Evolutionary conservation across 2,329 filamentous ascomycete species (phyloP).

Genomic region (Cercospora sp.): DNA sequence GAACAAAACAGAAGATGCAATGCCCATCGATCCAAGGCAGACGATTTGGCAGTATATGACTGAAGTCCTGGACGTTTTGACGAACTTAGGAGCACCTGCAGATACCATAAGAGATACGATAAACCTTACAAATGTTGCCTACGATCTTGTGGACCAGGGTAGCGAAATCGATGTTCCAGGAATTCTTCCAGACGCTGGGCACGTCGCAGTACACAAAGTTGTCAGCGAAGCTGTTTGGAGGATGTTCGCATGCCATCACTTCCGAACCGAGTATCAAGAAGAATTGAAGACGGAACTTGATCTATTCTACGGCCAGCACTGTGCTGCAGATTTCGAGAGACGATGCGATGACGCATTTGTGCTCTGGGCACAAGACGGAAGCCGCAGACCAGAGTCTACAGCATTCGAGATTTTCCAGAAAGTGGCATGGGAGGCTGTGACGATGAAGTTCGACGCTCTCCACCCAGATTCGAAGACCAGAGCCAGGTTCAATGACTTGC

Average conservation of each 20-base stretch:
- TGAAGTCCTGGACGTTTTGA: not conserved
- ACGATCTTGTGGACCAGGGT: not conserved
- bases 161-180: not conserved
- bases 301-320: not conserved
- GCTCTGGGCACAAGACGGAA: not conserved
- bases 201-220: not conserved
- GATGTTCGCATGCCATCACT: not conserved
- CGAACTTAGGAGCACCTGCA: not conserved
- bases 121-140: not conserved
- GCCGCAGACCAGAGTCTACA: not conserved
- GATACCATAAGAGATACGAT: not conserved
- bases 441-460: not conserved
- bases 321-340: not conserved
- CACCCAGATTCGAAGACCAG: not conserved
- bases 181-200: not conserved
- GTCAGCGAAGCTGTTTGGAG: not conserved
- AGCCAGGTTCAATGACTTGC: not conserved
- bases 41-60: not conserved
- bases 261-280: not conserved
- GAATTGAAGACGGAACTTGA: not conserved
- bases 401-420: not conserved
- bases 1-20: not conserved
- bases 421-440: not conserved
- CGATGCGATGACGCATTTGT: not conserved
- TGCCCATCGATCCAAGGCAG: not conserved